Percentiles rank a stretch among this genome's conserved stretches.
Conservation (phyloP, 2,329 filamentous ascomycete genomes). For the Cladosporium velox region DNA sequence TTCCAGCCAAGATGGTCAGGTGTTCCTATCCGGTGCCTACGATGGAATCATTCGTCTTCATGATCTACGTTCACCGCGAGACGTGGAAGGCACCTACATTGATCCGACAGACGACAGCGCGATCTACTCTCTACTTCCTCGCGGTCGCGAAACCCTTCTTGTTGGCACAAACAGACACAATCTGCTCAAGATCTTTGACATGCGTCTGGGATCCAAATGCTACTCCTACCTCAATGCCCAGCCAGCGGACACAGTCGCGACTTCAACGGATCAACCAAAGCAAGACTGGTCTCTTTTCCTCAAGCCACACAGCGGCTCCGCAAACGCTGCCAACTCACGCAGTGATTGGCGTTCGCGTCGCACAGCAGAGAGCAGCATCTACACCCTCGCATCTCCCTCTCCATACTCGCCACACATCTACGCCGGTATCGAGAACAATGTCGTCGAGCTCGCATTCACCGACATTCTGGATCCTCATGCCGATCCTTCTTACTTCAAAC, state of each 20-base stretch:
- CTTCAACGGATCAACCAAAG: neutral
- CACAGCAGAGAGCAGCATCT: slow-evolving; percentile 37
- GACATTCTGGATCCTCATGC: slow-evolving; percentile 46
- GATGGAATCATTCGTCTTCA: slow-evolving; percentile 61
- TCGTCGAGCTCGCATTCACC: slow-evolving; percentile 49
- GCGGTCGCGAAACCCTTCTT: slow-evolving; percentile 59
- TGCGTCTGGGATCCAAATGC: slow-evolving; percentile 50
- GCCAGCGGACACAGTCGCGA: neutral
- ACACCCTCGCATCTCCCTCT: slow-evolving; percentile 51
- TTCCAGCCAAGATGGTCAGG: slow-evolving; percentile 45
- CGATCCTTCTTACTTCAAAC: slow-evolving; percentile 41
- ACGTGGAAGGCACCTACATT: slow-evolving; percentile 50
- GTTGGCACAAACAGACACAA: slow-evolving; percentile 59
- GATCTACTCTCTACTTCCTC: slow-evolving; percentile 59
- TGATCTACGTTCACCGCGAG: slow-evolving; percentile 57
- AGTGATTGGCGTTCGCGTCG: slow-evolving; percentile 25
- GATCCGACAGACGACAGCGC: slow-evolving; percentile 61
- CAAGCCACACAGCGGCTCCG: slow-evolving; percentile 36
- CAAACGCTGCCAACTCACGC: neutral
- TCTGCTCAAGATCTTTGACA: slow-evolving; percentile 63
- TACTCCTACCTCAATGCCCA: slow-evolving; percentile 36
- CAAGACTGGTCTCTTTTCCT: slow-evolving; percentile 50
- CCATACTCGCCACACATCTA: slow-evolving; percentile 48
- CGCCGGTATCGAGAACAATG: slow-evolving; percentile 49
- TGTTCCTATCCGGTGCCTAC: slow-evolving; percentile 63